These are phyloP conservation scores for Aspergillus tanneri DNA, from an alignment of 2,329 filamentous ascomycete species.

Conservation along the genomic window DNA sequence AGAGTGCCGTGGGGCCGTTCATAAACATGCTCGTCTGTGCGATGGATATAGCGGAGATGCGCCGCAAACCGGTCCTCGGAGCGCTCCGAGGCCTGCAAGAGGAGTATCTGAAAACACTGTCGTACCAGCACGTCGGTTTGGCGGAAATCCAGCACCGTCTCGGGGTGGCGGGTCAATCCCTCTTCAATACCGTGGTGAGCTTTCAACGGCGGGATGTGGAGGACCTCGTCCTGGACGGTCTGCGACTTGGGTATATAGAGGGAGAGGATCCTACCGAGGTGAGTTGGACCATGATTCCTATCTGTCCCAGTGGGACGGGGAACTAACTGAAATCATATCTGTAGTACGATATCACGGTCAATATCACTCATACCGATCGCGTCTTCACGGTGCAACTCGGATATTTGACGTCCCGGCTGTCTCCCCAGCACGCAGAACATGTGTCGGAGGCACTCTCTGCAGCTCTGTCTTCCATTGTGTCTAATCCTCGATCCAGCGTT, in stretches of 20 bases:
- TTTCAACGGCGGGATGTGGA: background rate
- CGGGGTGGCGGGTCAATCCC: background rate
- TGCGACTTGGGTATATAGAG: background rate
- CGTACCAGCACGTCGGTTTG: background rate
- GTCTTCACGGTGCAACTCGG: slow-evolving; percentile 1
- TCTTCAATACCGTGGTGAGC: background rate
- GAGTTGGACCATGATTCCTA: background rate
- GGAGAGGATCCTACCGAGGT: slow-evolving; percentile 1
- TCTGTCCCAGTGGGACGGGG: background rate
- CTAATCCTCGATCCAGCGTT: background rate
- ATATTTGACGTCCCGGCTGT: background rate
- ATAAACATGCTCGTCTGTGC: slow-evolving; percentile 10
- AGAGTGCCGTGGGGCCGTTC: slow-evolving; percentile 37
- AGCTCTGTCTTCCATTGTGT: background rate
- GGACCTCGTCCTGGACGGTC: background rate
- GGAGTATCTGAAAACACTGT: background rate
- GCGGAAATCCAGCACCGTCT: background rate
- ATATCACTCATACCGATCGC: background rate
- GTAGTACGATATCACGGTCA: slow-evolving; percentile 1
- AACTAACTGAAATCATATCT: too few species aligned
- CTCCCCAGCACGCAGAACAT: background rate
- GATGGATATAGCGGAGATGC: background rate
- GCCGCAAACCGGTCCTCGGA: too few species aligned
- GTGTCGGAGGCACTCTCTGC: slow-evolving; percentile 1
- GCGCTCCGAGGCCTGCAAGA: background rate